Percentiles rank a stretch among this genome's conserved stretches.
Conservation (phyloP, 2,329 filamentous ascomycete genomes). For the Clonostachys solani region DNA sequence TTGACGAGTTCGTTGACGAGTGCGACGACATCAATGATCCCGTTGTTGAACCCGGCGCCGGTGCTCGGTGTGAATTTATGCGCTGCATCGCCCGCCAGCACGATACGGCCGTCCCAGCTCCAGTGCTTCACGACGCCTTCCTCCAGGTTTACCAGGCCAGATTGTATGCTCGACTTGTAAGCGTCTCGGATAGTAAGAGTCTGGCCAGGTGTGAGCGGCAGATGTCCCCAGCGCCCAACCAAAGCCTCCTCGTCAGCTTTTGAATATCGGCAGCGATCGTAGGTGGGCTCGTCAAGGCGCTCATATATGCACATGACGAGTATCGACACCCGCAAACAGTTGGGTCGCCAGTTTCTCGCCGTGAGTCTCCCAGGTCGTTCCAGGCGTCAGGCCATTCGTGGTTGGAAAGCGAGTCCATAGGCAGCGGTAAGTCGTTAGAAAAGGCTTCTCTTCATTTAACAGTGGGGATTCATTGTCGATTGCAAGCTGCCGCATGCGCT, state of each 20-base stretch:
- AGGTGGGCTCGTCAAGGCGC: conserved; percentile 13
- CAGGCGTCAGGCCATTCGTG: not conserved
- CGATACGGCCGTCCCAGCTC: conserved; percentile 15
- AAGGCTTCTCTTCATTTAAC: conserved; percentile 19
- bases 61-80: conserved; percentile 24
- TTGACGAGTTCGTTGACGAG: conserved; percentile 15
- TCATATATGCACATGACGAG: conserved; percentile 18
- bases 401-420: conserved; percentile 25
- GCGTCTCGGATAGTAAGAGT: conserved; percentile 16
- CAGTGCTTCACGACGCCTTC: conserved; percentile 21
- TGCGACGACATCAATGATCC: conserved; percentile 16
- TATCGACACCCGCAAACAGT: conserved; percentile 12
- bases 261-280: conserved; percentile 16
- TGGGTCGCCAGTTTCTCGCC: conserved; percentile 9
- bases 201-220: conserved; percentile 12
- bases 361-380: not conserved
- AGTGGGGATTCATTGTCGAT: conserved; percentile 4
- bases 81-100: conserved; percentile 22
- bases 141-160: conserved; percentile 16
- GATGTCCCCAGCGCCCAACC: conserved; percentile 13
- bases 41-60: conserved; percentile 21
- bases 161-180: conserved; percentile 6
- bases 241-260: conserved; percentile 16
- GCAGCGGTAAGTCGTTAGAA: conserved; percentile 19
- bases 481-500: conserved; percentile 16